These are phyloP conservation scores for Xylariaceae sp. DNA, from an alignment of 2,329 filamentous ascomycete genomes.

Conservation along the genomic window DNA sequence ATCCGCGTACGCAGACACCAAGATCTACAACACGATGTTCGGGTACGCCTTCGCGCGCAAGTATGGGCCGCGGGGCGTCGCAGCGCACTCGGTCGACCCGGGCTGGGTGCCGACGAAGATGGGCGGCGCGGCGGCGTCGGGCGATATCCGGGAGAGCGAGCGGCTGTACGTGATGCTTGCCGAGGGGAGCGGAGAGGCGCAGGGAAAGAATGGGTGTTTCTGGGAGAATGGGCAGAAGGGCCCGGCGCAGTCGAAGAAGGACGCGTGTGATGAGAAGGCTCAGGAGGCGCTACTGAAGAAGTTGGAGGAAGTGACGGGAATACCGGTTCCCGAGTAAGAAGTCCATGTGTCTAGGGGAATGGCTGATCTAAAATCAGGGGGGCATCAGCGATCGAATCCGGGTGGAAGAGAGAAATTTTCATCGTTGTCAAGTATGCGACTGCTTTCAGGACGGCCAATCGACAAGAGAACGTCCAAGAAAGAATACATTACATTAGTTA, in stretches of 20 bases:
- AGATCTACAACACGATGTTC: constrained; percentile 53
- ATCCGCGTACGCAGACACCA: constrained; percentile 44
- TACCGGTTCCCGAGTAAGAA: constrained; percentile 5
- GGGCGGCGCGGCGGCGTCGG: constrained; percentile 43
- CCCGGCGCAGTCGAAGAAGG: constrained; percentile 22
- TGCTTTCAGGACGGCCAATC: no score
- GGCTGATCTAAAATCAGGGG: no score
- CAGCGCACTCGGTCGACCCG: constrained; percentile 44
- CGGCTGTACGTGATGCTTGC: constrained; percentile 44
- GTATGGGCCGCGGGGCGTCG: constrained; percentile 34
- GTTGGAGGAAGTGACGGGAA: constrained; percentile 24
- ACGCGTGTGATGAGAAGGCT: constrained; percentile 31
- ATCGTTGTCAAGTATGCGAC: no score
- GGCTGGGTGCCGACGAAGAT: constrained; percentile 54
- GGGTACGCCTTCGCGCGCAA: constrained; percentile 44
- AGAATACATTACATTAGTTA: no score
- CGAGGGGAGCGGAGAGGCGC: constrained; percentile 31
- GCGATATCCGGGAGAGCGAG: constrained; percentile 29
- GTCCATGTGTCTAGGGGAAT: background rate
- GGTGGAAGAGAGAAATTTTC: no score
- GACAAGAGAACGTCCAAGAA: no score
- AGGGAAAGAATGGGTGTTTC: constrained; percentile 32
- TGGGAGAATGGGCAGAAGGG: constrained; percentile 29
- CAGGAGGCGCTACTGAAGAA: constrained; percentile 42
- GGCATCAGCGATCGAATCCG: no score